phyloP scores from a whole-genome alignment of 169 alveolate species.

The Cryptosporidium felis region DNA sequence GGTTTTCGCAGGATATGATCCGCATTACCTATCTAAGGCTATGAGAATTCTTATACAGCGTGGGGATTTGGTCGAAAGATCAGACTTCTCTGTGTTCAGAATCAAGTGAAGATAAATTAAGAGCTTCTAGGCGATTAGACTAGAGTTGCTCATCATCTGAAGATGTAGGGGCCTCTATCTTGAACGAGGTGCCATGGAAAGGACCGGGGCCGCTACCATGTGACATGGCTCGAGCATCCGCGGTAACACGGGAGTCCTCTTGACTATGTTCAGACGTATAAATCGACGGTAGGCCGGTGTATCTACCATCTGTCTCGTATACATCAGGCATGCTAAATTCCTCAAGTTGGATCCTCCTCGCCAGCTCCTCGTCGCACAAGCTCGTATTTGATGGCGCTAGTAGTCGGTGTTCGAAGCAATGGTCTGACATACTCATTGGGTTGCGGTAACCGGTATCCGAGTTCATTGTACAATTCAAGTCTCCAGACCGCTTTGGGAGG shows the following conservation, averaged over 20 bases:
- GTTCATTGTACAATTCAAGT: background rate
- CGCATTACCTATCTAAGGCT: conserved; percentile 52
- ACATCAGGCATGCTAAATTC: background rate
- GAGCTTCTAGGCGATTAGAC: too few relatives aligned
- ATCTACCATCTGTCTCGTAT: background rate
- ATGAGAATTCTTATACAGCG: conserved; percentile 41
- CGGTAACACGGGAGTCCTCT: background rate
- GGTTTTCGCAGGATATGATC: conserved; percentile 57
- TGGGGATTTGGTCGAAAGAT: conserved; percentile 57
- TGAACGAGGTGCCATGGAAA: conserved; percentile 44
- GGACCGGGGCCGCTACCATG: background rate
- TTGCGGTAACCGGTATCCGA: background rate
- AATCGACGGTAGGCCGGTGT: background rate
- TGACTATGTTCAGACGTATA: background rate
- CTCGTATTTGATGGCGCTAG: background rate
- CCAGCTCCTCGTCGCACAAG: conserved; percentile 56
- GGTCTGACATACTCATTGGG: background rate
- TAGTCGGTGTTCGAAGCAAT: too few relatives aligned
- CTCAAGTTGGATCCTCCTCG: conserved; percentile 62
- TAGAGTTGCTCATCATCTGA: conserved; percentile 61
- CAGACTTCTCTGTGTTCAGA: conserved; percentile 47
- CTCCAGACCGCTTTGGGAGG: too few relatives aligned
- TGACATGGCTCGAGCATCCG: background rate
- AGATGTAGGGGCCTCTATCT: background rate
- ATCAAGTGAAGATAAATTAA: too few relatives aligned